Base-by-base conservation (phyloP, 805 yeast species). In the Starmerella asiatica region DNA sequence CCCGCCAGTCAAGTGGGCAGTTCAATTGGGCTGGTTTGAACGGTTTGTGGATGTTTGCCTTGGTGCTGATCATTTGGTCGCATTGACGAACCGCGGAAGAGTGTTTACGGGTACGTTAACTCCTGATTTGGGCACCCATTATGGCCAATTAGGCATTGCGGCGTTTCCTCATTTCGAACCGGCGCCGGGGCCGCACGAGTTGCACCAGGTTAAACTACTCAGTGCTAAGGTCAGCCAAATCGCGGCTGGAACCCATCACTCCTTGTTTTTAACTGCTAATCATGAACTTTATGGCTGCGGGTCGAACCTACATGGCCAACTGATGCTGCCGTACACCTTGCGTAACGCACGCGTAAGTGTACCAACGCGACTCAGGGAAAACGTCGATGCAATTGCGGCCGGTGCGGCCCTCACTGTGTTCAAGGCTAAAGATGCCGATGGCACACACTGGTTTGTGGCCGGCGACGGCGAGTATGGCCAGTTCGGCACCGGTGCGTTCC, bases 391-490 rank as follows among this genome's bases (percentile, higher is more conserved):
- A 20, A 70, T 83, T 8, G 67, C 67, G n/a, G 88, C 94, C 12
- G 76, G 82, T 28, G 79, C 79, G 31, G 75, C 73, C 23, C 68
- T 88, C 1, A 67, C 78, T 1, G 76, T 64, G 59, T 71, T 74
- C 18, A 34, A 49, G 4, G 50, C 55, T 29, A 41, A 38, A 16
- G 52, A 53, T 14, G 52, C 54, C 26, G 49, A 50, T 37, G n/a
- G n/a, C n/a, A n/a, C n/a, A n/a, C n/a, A n/a, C n/a, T 45, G 49
- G 49, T 57, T 79, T 47, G 67, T 83, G 3, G 77, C 85, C 63
- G 98, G 98, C 17, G 75, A 76, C 52, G 94, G 96, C 4, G 56
- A 79, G 38, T 69, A 72, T 51, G 98, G 97, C 15, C 93, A 84
- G 59, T 64, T 85, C 40, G 98, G 96, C 19, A 70, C 72, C 33